Base-by-base conservation (phyloP, 768 basidiomycete species). In the Symmetrospora coprosmae region DNA sequence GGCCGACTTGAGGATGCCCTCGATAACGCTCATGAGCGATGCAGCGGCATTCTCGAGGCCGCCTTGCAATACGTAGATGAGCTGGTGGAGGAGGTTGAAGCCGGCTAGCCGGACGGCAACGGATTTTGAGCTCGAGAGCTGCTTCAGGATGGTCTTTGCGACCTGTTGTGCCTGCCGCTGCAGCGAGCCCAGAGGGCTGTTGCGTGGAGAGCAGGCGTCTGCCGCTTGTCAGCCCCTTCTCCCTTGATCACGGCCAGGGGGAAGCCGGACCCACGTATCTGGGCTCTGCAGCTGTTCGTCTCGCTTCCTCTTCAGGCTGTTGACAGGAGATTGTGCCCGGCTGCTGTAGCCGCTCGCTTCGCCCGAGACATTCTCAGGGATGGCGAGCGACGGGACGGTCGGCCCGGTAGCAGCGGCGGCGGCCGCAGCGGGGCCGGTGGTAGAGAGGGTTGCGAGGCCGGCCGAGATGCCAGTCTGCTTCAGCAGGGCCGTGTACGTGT, bases 401-500 rank as follows among this genome's bases (percentile, higher is more conserved):
- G 19, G 13, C 5, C 30, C 41, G 27, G 31, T 21, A 16, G 60
- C 4, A 21, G 76, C 73, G 85, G 87, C 76, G 69, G 11, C 69
- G 62, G 75, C 78, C 16, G 66, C 27, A 60, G 43, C n/a, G 5
- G 30, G 5, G 19, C 30, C 65, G 5, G 67, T 69, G 2, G 69
- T n/a, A n/a, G n/a, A 23, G 43, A 9, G 30, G 72, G 73, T 66
- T 76, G 80, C 50, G 16, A 81, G 76, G 47, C 47, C 82, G 17
- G 84, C 86, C 62, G 88, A 89, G 46, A 87, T 76, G 21, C 78
- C 77, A 1, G 89, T 91, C 73, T 92, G 91, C 50, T 78, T 85
- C 38, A 99, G 78, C 11, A 99, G 78, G 0, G 78, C 74, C 33
- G 79, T 80, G 69, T 91, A 91, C 0, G 92, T 84, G 0, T 83